A percentile compares a stretch with the other conserved stretches of the same genome.
Conservation (phyloP, 1,284 basidiomycete species). For the Porodaedalea pini region DNA sequence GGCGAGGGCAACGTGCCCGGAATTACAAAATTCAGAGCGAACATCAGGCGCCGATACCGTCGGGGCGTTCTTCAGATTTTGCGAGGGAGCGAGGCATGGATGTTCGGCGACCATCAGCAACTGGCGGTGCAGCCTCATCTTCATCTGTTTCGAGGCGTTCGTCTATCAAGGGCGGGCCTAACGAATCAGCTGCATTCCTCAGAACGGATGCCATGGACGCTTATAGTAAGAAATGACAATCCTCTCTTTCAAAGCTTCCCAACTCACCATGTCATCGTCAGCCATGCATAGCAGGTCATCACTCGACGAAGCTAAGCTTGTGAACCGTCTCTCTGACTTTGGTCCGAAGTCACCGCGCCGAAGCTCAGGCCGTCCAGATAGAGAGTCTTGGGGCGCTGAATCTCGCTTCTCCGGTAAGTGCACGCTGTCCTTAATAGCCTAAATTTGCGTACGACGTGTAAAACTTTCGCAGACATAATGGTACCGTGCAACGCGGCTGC, state of each 20-base stretch:
- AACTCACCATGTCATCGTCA: background rate
- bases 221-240: slow-evolving; percentile 4
- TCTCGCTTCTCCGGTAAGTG: slow-evolving; percentile 6
- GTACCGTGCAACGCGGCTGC: background rate
- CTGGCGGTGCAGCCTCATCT: slow-evolving; percentile 6
- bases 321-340: slow-evolving; percentile 8
- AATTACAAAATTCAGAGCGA: background rate
- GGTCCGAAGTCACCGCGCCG: slow-evolving; percentile 4
- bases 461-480: background rate
- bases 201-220: slow-evolving; percentile 13
- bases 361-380: background rate
- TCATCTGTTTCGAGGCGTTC: slow-evolving; percentile 12
- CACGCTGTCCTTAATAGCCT: background rate
- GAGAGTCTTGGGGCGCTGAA: background rate
- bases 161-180: slow-evolving; percentile 9
- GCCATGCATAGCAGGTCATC: slow-evolving; percentile 1
- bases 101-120: slow-evolving; percentile 14
- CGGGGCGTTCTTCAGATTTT: background rate
- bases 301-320: background rate
- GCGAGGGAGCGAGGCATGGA: background rate
- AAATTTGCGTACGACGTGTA: background rate
- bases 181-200: slow-evolving; percentile 4
- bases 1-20: slow-evolving; percentile 18
- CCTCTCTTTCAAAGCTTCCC: background rate
- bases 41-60: background rate